These are phyloP conservation scores for Elsinoe arachidis DNA, from an alignment of 2,329 filamentous ascomycete species.

Conservation along the genomic window DNA sequence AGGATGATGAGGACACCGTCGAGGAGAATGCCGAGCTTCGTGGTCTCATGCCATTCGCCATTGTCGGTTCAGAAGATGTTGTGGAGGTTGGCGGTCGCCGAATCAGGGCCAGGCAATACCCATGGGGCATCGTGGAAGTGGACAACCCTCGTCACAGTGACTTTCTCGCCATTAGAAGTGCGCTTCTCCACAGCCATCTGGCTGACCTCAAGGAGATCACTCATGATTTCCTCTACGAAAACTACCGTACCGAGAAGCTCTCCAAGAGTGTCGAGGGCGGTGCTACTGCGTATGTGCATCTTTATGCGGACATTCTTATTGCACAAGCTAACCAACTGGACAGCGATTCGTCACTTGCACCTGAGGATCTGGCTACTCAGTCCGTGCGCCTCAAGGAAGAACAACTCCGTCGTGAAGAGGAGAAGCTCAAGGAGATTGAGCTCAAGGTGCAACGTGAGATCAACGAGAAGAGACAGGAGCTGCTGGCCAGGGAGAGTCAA, in stretches of 20 bases:
- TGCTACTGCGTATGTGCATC: slow-evolving; percentile 66
- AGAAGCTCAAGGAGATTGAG: slow-evolving; percentile 99
- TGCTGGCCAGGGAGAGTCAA: slow-evolving; percentile 94
- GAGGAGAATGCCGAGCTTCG: slow-evolving; percentile 98
- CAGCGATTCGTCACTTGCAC: slow-evolving; percentile 85
- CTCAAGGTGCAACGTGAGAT: slow-evolving; percentile 99
- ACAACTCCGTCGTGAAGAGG: slow-evolving; percentile 96
- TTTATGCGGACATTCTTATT: slow-evolving; percentile 9
- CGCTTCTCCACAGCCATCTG: slow-evolving; percentile 92
- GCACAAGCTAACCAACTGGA: slow-evolving; percentile 22
- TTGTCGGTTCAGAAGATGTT: slow-evolving; percentile 92
- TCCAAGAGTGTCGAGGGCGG: slow-evolving; percentile 97
- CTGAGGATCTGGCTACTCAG: slow-evolving; percentile 91
- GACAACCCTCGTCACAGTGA: slow-evolving; percentile 98
- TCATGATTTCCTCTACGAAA: slow-evolving; percentile 99
- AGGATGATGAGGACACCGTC: slow-evolving; percentile 98
- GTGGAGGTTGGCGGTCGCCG: slow-evolving; percentile 88
- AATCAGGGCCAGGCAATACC: slow-evolving; percentile 92
- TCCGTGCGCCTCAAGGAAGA: slow-evolving; percentile 99
- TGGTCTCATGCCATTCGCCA: slow-evolving; percentile 97
- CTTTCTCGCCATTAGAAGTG: slow-evolving; percentile 93
- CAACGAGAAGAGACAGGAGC: slow-evolving; percentile 98
- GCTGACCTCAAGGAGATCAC: slow-evolving; percentile 99
- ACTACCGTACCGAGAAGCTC: slow-evolving; percentile 99
- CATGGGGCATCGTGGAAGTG: slow-evolving; percentile 97